Percentiles rank a stretch among this genome's conserved stretches.
Conservation (phyloP, 139 green algal species). For the Deuterostichococcus epilithicus region DNA sequence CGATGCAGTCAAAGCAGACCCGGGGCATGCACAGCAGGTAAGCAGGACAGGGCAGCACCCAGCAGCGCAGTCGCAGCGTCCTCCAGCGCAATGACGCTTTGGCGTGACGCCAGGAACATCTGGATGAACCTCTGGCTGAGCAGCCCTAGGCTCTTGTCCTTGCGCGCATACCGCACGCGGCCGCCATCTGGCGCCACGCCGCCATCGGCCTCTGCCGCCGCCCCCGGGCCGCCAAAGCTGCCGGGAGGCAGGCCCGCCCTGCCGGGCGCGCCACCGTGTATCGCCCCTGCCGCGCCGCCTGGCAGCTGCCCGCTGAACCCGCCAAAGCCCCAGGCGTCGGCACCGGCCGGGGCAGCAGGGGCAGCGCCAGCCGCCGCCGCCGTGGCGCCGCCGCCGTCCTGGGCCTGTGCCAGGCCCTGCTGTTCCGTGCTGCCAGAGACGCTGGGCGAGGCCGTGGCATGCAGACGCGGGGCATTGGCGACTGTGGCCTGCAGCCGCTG, state of each 20-base stretch:
- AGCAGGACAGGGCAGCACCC: neutral
- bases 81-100: conserved; percentile 41
- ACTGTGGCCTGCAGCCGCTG: conserved; percentile 16
- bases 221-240: no score
- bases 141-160: conserved; percentile 53
- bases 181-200: neutral
- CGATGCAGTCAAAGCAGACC: neutral
- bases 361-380: no score
- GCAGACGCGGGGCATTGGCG: neutral
- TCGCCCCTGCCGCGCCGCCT: neutral
- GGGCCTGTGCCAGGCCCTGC: no score
- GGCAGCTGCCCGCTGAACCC: neutral
- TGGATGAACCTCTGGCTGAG: conserved; percentile 58
- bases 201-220: neutral
- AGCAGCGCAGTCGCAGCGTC: conserved; percentile 39
- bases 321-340: no score
- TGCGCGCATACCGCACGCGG: conserved; percentile 4
- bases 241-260: no score
- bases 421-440: no score
- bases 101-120: conserved; percentile 40
- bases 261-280: no score
- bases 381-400: no score
- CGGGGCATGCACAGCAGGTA: conserved; percentile 1
- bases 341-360: no score
- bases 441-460: no score